Base-by-base conservation (phyloP, 257 asterid genomes). In the Fraxinus quadrangulata region DNA sequence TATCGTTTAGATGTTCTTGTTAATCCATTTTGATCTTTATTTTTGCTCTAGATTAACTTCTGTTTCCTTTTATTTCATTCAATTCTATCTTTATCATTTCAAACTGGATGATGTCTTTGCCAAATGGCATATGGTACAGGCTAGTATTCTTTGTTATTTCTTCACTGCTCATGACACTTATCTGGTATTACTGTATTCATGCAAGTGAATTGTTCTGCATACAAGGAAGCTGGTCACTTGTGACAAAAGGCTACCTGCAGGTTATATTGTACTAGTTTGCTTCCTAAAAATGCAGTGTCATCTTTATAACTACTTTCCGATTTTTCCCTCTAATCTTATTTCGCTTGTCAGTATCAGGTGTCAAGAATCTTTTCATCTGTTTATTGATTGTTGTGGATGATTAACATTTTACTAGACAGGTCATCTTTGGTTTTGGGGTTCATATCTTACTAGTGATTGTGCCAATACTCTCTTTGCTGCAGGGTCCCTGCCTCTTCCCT, bases 401-500 rank as follows among this genome's bases (percentile, higher is more conserved):
- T n/a, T 39, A 40, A 9, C 24, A 49, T 51, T 70, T 72, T 39
- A 39, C 45, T 39, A 39, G 56, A 59, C 10, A 7, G 3, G 7
- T 39, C 59, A 37, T 26, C 71, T 37, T 39, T 24, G 3, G 16
- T 26, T 14, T n/a, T 6, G 34, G 10, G 81, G 75, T 77, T 74
- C 37, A 45, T 74, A 28, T 30, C n/a, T 79, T 71, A 56, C 17
- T 73, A 56, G 56, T 70, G 14, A 59, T 71, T 12, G 10, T 17
- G 1, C 59, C 66, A 45, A 33, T 31, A 70, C 76, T 77, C 76
- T 65, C 21, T 74, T 47, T 67, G 65, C 39, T 82, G 70, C 78
- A 90, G 94, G 92, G 81, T 76, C 96, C 17, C 61, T 84, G 81
- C 92, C 96, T 74, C 96, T 91, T 73, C 95, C 94, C 16, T 92